These are phyloP conservation scores for Panaeolus papilionaceus DNA, from an alignment of 768 basidiomycete genomes.

Conservation along the genomic window DNA sequence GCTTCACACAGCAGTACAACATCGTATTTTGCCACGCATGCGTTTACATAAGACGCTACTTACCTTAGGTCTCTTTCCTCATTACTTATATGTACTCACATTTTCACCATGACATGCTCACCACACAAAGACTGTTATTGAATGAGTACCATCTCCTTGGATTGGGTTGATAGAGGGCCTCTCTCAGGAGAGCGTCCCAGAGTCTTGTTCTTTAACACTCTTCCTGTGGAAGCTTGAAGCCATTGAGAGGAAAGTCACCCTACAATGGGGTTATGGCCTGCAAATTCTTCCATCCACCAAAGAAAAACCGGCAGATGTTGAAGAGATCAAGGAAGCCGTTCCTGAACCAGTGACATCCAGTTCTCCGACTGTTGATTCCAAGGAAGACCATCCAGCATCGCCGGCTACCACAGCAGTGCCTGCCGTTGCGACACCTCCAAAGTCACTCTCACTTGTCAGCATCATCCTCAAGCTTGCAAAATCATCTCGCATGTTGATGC, in stretches of 20 bases:
- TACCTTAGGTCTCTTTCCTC: no score
- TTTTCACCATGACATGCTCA: no score
- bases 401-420: not conserved
- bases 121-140: no score
- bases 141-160: no score
- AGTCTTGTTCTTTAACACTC: no score
- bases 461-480: conserved; percentile 49
- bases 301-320: not conserved
- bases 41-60: no score
- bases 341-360: not conserved
- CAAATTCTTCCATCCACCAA: conserved; percentile 15
- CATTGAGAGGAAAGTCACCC: conserved; percentile 60
- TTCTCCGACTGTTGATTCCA: not conserved
- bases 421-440: conserved; percentile 7
- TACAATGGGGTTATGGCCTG: conserved; percentile 54
- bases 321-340: conserved; percentile 1
- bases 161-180: no score
- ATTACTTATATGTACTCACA: no score
- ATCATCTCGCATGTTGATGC: conserved; percentile 55
- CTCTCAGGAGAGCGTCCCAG: no score
- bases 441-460: conserved; percentile 42
- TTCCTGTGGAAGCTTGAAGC: no score
- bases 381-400: not conserved
- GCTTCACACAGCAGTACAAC: no score
- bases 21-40: no score